Percentiles rank a stretch among this genome's conserved stretches.
phyloP scores from a whole-genome alignment of 495 filamentous ascomycete genomes.

The Schizothecium vesticola region DNA sequence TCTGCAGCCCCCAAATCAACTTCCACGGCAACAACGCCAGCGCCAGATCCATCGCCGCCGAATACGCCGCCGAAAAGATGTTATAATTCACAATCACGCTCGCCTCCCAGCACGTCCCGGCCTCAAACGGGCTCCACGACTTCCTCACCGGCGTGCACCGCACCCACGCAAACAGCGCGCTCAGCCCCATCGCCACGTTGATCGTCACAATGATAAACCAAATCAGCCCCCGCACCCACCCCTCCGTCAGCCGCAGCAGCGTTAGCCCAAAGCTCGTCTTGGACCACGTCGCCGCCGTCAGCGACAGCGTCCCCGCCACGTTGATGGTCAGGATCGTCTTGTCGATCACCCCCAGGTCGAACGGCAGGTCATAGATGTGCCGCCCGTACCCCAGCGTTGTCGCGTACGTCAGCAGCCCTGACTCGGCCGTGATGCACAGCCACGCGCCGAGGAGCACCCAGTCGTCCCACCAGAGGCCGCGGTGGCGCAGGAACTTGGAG shows the following conservation, averaged over 20 bases:
- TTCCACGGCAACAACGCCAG: constrained; percentile 35
- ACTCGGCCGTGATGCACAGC: constrained; percentile 23
- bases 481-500: constrained; percentile 25
- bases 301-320: constrained; percentile 14
- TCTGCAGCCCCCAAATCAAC: constrained; percentile 28
- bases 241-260: constrained; percentile 22
- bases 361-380: constrained; percentile 19
- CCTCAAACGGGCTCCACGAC: constrained; percentile 24
- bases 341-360: constrained; percentile 9
- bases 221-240: constrained; percentile 20
- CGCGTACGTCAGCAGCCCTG: constrained; percentile 4
- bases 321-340: constrained; percentile 11
- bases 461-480: constrained; percentile 31
- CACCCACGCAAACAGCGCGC: constrained; percentile 36
- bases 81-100: constrained; percentile 12
- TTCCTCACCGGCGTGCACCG: constrained; percentile 33
- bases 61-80: constrained; percentile 20
- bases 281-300: constrained; percentile 11
- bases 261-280: constrained; percentile 37
- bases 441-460: constrained; percentile 29
- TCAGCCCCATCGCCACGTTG: constrained; percentile 35
- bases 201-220: constrained; percentile 30
- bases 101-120: constrained; percentile 33
- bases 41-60: constrained; percentile 27
- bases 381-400: constrained; percentile 20